Evolutionary conservation across 2,329 filamentous ascomycete species (phyloP).

Genomic region (Gremmenia infestans): DNA sequence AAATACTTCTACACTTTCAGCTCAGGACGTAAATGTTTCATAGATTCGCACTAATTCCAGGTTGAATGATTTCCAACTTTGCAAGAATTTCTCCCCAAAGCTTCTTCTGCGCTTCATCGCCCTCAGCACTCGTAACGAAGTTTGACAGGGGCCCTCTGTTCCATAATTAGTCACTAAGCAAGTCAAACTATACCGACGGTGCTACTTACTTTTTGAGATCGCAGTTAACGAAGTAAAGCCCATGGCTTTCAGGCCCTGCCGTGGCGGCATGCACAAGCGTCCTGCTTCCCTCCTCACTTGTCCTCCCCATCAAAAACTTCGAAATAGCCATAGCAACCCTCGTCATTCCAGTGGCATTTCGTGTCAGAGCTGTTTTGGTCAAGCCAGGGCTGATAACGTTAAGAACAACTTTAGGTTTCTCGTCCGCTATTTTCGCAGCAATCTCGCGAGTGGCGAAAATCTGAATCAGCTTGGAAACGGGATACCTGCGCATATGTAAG

Average conservation of each 20-base stretch:
- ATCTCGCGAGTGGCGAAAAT: slow-evolving; percentile 22
- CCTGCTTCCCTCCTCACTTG: slow-evolving; percentile 29
- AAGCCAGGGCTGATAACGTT: slow-evolving; percentile 29
- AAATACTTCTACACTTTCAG: no score
- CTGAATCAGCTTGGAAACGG: slow-evolving; percentile 29
- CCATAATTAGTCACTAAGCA: background rate
- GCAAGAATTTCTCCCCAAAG: slow-evolving; percentile 18
- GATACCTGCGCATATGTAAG: slow-evolving; percentile 20
- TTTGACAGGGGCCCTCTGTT: slow-evolving; percentile 1
- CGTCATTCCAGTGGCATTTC: slow-evolving; percentile 11
- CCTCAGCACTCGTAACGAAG: slow-evolving; percentile 10
- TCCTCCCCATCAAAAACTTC: slow-evolving; percentile 21
- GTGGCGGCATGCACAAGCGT: slow-evolving; percentile 30
- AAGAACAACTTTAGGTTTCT: slow-evolving; percentile 19
- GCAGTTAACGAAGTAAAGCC: slow-evolving; percentile 17
- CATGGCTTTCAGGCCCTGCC: slow-evolving; percentile 29
- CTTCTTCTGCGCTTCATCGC: slow-evolving; percentile 10
- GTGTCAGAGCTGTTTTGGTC: slow-evolving; percentile 25
- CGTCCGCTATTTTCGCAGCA: slow-evolving; percentile 17
- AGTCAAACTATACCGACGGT: background rate
- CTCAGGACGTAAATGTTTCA: background rate
- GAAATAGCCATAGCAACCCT: background rate
- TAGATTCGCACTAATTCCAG: background rate
- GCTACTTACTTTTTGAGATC: slow-evolving; percentile 12
- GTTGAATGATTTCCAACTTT: slow-evolving; percentile 12